Percentiles rank a stretch among this genome's conserved stretches.
Evolutionary conservation across 495 filamentous ascomycete species (phyloP).

Genomic region (Penicillium mononematosum): DNA sequence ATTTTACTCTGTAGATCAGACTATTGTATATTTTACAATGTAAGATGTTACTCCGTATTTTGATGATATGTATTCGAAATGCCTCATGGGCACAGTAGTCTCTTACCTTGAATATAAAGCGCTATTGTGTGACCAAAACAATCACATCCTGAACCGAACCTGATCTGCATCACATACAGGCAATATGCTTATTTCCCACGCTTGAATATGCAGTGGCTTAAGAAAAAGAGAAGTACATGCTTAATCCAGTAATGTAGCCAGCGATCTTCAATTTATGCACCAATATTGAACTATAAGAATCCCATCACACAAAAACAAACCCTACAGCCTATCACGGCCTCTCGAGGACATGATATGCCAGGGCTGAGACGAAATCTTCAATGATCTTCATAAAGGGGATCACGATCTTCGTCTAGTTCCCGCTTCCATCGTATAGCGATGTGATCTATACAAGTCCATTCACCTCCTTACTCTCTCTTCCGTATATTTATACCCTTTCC

Average conservation of each 20-base stretch:
- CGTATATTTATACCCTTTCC: background rate
- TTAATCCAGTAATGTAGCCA: background rate
- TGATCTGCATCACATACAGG: background rate
- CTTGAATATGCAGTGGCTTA: background rate
- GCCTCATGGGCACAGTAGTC: background rate
- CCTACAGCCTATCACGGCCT: background rate
- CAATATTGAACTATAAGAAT: background rate
- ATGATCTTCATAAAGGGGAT: background rate
- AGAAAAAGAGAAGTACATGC: background rate
- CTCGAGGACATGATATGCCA: background rate
- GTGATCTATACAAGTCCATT: background rate
- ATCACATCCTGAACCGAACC: background rate
- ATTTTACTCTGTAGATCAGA: too few species aligned
- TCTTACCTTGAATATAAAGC: background rate
- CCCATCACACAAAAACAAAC: background rate
- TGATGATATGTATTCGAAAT: too few species aligned
- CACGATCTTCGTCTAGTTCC: background rate
- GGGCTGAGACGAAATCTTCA: background rate
- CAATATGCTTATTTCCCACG: background rate
- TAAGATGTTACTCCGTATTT: too few species aligned
- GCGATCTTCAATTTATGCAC: background rate
- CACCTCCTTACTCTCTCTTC: background rate
- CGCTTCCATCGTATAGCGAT: background rate
- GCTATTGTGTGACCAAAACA: background rate
- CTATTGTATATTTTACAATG: too few species aligned